Evolutionary conservation across 345 rosid genomes (phyloP).

Genomic region (Murraya paniculata): DNA sequence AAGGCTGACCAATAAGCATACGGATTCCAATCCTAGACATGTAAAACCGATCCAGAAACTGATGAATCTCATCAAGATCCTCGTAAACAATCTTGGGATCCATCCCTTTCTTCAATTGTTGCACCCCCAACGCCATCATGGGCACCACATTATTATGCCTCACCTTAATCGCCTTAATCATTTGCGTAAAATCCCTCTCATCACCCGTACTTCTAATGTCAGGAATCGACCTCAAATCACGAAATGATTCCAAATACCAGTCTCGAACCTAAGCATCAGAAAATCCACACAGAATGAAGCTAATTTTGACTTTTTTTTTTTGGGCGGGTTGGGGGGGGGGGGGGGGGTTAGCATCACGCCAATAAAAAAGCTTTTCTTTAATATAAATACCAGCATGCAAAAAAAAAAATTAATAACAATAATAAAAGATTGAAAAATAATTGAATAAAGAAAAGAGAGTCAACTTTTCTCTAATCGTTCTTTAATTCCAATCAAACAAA

Average conservation of each 20-base stretch:
- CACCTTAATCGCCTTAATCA: conserved; percentile 96
- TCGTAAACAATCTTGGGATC: conserved; percentile 42
- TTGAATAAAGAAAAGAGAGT: not conserved
- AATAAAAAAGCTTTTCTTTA: too few relatives aligned
- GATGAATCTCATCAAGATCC: conserved; percentile 83
- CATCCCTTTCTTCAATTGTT: conserved; percentile 85
- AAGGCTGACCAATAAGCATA: conserved; percentile 78
- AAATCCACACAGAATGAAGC: not conserved
- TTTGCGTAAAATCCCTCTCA: conserved; percentile 79
- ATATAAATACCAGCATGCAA: not conserved
- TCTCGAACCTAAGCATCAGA: conserved; percentile 74
- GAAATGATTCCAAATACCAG: conserved; percentile 97
- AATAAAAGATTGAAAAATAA: not conserved
- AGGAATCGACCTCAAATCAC: conserved; percentile 81
- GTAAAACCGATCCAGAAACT: conserved; percentile 94
- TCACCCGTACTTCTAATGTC: conserved; percentile 68
- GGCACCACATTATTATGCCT: conserved; percentile 99
- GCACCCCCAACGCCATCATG: conserved; percentile 93
- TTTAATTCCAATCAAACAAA: not conserved
- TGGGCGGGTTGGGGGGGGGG: too few relatives aligned
- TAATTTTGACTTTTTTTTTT: not conserved
- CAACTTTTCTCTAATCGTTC: not conserved
- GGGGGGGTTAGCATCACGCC: too few relatives aligned
- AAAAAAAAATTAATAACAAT: not conserved
- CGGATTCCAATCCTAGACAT: conserved; percentile 92